Evolutionary conservation across 164 flowering plant species (phyloP), one percentile per base, ranked within the genome.

Genomic region (Annona squamosa): DNA sequence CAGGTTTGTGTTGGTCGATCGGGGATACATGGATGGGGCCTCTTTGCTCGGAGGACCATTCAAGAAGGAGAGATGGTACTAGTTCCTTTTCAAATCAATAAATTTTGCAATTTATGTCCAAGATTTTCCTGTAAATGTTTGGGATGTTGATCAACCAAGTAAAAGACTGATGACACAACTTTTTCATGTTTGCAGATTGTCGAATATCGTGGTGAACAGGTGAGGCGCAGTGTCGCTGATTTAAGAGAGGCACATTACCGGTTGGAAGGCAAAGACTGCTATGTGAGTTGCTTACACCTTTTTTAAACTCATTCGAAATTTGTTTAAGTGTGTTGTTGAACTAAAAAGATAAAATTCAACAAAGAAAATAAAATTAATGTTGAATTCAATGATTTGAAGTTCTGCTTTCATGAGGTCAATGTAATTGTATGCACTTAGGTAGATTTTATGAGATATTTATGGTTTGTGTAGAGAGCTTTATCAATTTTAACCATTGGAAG

Each of bases 11-110:
- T 89, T 78, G 99, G 99, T 70, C 83, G 88, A 87, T 96, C 99
- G 75, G 95, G 93, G 48, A 92, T 96, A 83, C 99, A 96, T 81
- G 95, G 98, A 48, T 93, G 99, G 98, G 98, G 99, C 63, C 98
- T 96, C 56, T 96, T 96, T 81, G 98, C 99, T 48, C 89, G 92
- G 18, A 78, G 85, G 71, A 79, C 83, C 69, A 92, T 96, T 80
- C 97, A 86, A 78, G 99, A 93, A 88, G 99, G 99, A 82, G 97
- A 93, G 77, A 96, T 96, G 99, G 99, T 92, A 83, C 63, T 13
- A 63, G 10, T 52, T 52, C 59, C 13, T 52, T 10, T 52, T 16
- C 59, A 52, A 52, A 52, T 52, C 59, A 52, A 3, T 52, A 16
- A 52, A 52, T 52, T 52, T 9, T 9, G 13, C 59, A 52, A 9